These are phyloP conservation scores for Iris macrosiphon DNA, from an alignment of 106 monocot species.

Conservation along the genomic window DNA sequence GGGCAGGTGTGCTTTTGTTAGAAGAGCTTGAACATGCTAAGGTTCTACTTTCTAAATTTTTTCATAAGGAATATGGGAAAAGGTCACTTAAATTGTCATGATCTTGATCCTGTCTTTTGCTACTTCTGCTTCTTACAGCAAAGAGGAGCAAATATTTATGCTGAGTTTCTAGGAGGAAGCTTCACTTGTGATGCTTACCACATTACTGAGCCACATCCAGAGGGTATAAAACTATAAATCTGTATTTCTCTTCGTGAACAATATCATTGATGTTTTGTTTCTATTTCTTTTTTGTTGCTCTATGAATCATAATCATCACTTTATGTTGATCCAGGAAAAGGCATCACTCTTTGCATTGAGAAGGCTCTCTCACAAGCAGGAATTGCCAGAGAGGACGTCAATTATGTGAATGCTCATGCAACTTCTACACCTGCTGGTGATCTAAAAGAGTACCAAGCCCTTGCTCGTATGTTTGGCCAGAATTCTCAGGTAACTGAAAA, in stretches of 20 bases:
- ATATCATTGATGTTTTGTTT: too few species aligned
- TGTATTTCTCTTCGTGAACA: too few species aligned
- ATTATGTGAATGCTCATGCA: slow-evolving; percentile 95
- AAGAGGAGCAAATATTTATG: slow-evolving; percentile 85
- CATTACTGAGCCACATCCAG: slow-evolving; percentile 92
- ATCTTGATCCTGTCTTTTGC: not conserved
- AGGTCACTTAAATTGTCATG: not conserved
- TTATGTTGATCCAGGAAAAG: slow-evolving; percentile 35
- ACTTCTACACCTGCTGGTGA: slow-evolving; percentile 86
- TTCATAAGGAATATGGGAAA: not conserved
- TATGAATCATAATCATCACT: too few species aligned
- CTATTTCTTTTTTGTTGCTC: too few species aligned
- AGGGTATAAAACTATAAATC: slow-evolving; percentile 43
- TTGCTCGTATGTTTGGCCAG: slow-evolving; percentile 57
- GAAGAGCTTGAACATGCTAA: slow-evolving; percentile 96
- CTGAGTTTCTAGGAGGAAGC: slow-evolving; percentile 87
- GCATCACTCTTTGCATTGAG: slow-evolving; percentile 74
- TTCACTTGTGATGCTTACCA: slow-evolving; percentile 96
- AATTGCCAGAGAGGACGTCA: slow-evolving; percentile 73
- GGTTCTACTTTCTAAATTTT: slow-evolving; percentile 24
- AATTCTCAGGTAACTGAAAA: slow-evolving; percentile 51
- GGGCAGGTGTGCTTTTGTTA: slow-evolving; percentile 83
- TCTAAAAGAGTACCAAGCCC: slow-evolving; percentile 80
- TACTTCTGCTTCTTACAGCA: slow-evolving; percentile 27
- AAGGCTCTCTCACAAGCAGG: slow-evolving; percentile 70